phyloP scores from a whole-genome alignment of 768 basidiomycete species.

The Royoungia palumana region DNA sequence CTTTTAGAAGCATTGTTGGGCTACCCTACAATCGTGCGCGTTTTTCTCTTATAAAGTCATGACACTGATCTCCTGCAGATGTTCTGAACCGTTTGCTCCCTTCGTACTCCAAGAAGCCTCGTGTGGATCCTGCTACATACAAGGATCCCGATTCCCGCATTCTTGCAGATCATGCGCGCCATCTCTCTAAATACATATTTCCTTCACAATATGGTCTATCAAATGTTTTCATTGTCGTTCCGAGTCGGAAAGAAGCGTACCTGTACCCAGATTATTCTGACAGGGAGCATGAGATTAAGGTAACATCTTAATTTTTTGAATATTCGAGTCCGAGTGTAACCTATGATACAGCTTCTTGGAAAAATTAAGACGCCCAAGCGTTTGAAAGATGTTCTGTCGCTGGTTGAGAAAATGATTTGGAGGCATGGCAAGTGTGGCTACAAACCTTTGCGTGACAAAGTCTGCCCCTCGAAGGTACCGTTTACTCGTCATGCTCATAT shows the following conservation, averaged over 20 bases:
- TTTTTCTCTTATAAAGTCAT: not conserved
- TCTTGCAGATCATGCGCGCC: constrained; percentile 51
- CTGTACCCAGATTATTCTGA: constrained; percentile 52
- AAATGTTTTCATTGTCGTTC: constrained; percentile 48
- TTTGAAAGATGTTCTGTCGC: constrained; percentile 49
- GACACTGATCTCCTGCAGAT: constrained; percentile 42
- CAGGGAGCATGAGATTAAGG: constrained; percentile 71
- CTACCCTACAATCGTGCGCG: constrained; percentile 64
- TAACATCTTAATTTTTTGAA: constrained; percentile 25
- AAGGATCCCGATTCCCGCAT: constrained; percentile 45
- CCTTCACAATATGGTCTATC: constrained; percentile 70
- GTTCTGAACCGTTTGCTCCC: constrained; percentile 57
- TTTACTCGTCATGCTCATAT: not conserved
- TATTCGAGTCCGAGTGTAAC: not conserved
- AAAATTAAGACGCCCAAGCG: constrained; percentile 70
- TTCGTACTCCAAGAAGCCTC: constrained; percentile 37
- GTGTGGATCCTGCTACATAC: constrained; percentile 26
- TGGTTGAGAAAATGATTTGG: constrained; percentile 62
- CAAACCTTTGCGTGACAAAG: constrained; percentile 53
- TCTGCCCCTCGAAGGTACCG: constrained; percentile 77
- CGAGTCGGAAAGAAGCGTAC: constrained; percentile 26
- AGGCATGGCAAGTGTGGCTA: constrained; percentile 71
- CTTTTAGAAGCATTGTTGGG: constrained; percentile 53
- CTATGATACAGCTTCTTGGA: constrained; percentile 35
- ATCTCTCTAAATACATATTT: constrained; percentile 81